Base-by-base conservation (phyloP, 2,329 filamentous ascomycete genomes). In the Zasmidium angulare region DNA sequence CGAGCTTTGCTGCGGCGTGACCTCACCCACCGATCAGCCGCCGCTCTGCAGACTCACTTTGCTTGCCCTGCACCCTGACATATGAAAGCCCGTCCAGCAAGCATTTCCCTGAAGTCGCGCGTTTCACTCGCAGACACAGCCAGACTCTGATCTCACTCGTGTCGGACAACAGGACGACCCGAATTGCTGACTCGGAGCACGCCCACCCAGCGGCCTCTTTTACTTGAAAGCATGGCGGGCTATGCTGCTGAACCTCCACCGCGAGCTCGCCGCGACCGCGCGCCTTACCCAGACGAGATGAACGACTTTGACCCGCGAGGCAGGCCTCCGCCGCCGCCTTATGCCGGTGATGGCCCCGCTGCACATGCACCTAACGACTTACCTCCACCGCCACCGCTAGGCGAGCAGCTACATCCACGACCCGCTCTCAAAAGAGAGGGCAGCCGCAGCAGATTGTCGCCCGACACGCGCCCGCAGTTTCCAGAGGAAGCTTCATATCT, bases 401-500 rank as follows among this genome's bases (percentile, higher is more conserved):
- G 71, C 56, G 69, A 68, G n/a, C 65, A 63, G 20, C 59, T 70
- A 21, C 36, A 68, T 67, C 46, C 54, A 50, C 26, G 55, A 55
- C 58, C 65, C 43, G 70, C 71, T n/a, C 52, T 72, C 53, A 72
- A 71, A 57, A 65, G 70, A 46, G 67, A 71, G 55, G 70, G 69
- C 62, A 68, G 66, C 62, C 68, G 71, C 48, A 68, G 58, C 58
- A 68, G 71, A 50, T 61, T 72, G 10, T 52, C 62, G 23, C 68
- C 68, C 3, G 56, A 73, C 60, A 47, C 68, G 20, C 36, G 66
- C 14, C 71, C 71, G 36, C 69, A 72, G 22, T 74, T 74, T 48
- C 68, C 67, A 21, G 71, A 73, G 63, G 71, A 72, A 58, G 70
- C 69, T 17, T 72, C 70, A 3, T 71, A 68, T 53, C 67, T 73